phyloP scores from a whole-genome alignment of 1,284 basidiomycete genomes.

The Trichosporon inkin region DNA sequence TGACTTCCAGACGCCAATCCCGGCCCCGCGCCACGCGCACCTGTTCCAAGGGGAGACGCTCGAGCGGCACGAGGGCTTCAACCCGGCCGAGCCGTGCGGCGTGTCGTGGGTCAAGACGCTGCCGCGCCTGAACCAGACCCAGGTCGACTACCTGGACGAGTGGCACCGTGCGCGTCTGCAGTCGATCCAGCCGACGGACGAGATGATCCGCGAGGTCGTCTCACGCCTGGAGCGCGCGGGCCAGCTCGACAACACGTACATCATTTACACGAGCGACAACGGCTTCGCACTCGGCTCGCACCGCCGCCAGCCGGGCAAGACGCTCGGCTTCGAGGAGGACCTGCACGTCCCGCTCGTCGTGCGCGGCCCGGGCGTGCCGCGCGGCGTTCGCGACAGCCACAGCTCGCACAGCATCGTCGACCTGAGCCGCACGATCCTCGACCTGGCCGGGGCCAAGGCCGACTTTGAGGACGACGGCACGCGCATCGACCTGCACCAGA shows the following conservation, averaged over 20 bases:
- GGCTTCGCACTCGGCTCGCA: slow-evolving; percentile 41
- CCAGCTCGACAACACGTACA: slow-evolving; percentile 40
- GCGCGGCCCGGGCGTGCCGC: slow-evolving; percentile 33
- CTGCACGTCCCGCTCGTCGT: slow-evolving; percentile 35
- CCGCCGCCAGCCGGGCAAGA: slow-evolving; percentile 42
- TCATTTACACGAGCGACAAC: slow-evolving; percentile 43
- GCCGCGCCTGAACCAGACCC: slow-evolving; percentile 34
- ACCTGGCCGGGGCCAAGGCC: slow-evolving; percentile 36
- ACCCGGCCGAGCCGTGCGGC: slow-evolving; percentile 32
- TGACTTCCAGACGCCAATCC: slow-evolving; percentile 14
- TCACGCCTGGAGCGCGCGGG: slow-evolving; percentile 31
- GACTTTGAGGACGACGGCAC: slow-evolving; percentile 37
- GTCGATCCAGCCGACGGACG: slow-evolving; percentile 37
- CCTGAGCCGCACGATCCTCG: slow-evolving; percentile 38
- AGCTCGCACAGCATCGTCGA: slow-evolving; percentile 37
- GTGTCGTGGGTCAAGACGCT: slow-evolving; percentile 40
- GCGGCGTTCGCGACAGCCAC: slow-evolving; percentile 24
- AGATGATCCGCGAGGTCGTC: slow-evolving; percentile 38
- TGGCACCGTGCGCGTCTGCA: slow-evolving; percentile 38
- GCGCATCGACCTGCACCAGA: slow-evolving; percentile 29
- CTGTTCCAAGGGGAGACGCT: slow-evolving; percentile 29
- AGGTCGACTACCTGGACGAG: slow-evolving; percentile 40
- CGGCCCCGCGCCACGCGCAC: slow-evolving; percentile 30
- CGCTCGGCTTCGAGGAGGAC: slow-evolving; percentile 43
- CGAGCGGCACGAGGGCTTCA: slow-evolving; percentile 26